Base-by-base conservation (phyloP, 176 grass and related monocot species). In the Pharus latifolius region DNA sequence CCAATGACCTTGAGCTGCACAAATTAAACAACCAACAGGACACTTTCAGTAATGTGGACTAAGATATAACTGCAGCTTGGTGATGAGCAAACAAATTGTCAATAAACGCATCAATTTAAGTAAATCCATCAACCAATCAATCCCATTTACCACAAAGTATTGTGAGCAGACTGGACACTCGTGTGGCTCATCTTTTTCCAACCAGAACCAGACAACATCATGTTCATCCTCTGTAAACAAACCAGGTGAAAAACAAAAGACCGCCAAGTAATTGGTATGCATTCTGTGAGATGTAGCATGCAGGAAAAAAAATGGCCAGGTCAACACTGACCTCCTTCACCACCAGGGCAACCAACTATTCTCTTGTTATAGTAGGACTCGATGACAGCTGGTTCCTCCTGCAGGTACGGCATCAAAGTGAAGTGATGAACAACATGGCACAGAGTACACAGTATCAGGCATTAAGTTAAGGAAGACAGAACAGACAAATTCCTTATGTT, bases 191-290 rank as follows among this genome's bases (percentile, higher is more conserved):
- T 88, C 90, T 71, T 99, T 99, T 74, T 99, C 84, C 82, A 99
- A 81, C 95, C 95, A 99, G 61, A 99, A 99, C 95, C 95, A 99
- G 49, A 94, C 69, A 24, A 99, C 82, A 73, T 99, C 95, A 85
- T 99, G 95, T 51, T 99, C 90, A 84, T 99, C 95, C 87, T 99
- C 95, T 99, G 72, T 56, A 85, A 24, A 76, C n/a, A 69, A 65
- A 73, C 7, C 12, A 75, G 46, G 56, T 48, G 1, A 49, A 31
- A 54, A 57, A 60, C 38, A 24, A 52, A 20, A 33, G n/a, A 12
- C 46, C 24, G 50, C 19, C 57, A 45, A 51, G 13, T 9, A 56
- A 42, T 56, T 59, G 20, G 63, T 60, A 73, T 54, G 56, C 17
- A 60, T 13, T 22, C 46, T 23, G 23, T 32, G 23, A 74, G 51